Conservation (phyloP, 345 rosid genomes). For the Citrus hindsii region DNA sequence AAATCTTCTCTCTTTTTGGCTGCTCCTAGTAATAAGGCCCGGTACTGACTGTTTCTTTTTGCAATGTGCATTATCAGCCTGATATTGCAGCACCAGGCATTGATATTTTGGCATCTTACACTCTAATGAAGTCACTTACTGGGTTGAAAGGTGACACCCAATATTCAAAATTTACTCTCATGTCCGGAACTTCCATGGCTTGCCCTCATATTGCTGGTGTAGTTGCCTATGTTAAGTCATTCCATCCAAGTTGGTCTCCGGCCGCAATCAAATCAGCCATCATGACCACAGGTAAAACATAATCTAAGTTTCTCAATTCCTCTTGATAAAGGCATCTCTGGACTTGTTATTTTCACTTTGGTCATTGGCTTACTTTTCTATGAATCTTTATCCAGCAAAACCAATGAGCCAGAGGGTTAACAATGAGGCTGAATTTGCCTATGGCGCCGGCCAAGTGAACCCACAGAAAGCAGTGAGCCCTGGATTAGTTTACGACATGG, state of each 20-base stretch:
- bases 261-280: slow-evolving; percentile 91
- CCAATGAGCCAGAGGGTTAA: slow-evolving; percentile 55
- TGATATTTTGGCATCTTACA: slow-evolving; percentile 61
- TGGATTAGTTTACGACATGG: slow-evolving; percentile 75
- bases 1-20: neutral
- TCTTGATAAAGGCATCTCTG: neutral
- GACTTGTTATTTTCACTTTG: neutral
- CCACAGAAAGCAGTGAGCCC: slow-evolving; percentile 62
- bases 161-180: slow-evolving; percentile 58
- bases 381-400: slow-evolving; percentile 40
- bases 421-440: slow-evolving; percentile 68
- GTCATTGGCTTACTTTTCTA: slow-evolving; percentile 5
- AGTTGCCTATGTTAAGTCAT: slow-evolving; percentile 78
- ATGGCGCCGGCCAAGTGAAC: slow-evolving; percentile 79
- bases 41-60: neutral
- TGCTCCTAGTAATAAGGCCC: neutral
- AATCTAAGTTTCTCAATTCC: neutral
- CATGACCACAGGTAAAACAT: slow-evolving; percentile 66
- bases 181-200: slow-evolving; percentile 96
- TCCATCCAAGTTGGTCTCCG: slow-evolving; percentile 75
- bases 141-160: slow-evolving; percentile 84
- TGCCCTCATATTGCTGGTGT: slow-evolving; percentile 87
- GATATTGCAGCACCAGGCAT: slow-evolving; percentile 92
- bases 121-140: slow-evolving; percentile 69
- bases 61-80: slow-evolving; percentile 43